A percentile compares a stretch with the other conserved stretches of the same genome.
These are phyloP conservation scores for Madurella mycetomatis DNA, from an alignment of 2,329 filamentous ascomycete species.

Conservation along the genomic window DNA sequence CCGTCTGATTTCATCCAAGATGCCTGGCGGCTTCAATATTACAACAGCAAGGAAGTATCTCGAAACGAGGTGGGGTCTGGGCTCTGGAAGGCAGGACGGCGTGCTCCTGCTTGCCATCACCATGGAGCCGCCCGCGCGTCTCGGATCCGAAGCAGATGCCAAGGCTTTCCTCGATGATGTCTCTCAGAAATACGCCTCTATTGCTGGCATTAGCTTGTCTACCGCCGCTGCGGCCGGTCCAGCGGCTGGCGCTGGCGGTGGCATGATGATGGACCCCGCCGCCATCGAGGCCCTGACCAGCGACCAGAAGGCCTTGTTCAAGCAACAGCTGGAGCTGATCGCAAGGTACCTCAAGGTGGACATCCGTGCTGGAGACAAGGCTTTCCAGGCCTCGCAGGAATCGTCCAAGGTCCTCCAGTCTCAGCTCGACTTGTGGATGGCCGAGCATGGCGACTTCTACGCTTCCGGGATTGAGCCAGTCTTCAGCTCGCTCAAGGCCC, in stretches of 20 bases:
- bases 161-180: constrained; percentile 89
- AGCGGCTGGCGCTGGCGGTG: constrained; percentile 64
- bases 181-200: constrained; percentile 81
- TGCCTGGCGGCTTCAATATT: constrained; percentile 99
- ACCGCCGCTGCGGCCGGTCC: constrained; percentile 69
- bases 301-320: constrained; percentile 92
- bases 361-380: constrained; percentile 92
- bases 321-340: constrained; percentile 94
- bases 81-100: constrained; percentile 81
- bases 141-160: constrained; percentile 84
- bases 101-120: constrained; percentile 84
- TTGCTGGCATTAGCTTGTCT: constrained; percentile 78
- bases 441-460: constrained; percentile 95
- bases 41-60: constrained; percentile 92
- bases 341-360: constrained; percentile 97
- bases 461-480: constrained; percentile 89
- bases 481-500: constrained; percentile 89
- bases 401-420: constrained; percentile 84
- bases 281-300: constrained; percentile 96
- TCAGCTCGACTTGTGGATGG: constrained; percentile 90
- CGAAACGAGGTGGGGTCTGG: constrained; percentile 89
- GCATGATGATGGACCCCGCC: constrained; percentile 99
- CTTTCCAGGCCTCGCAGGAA: constrained; percentile 77
- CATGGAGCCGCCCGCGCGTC: constrained; percentile 82
- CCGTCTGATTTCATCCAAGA: constrained; percentile 94